These are phyloP conservation scores for Mimosa bimucronata DNA, from an alignment of 306 rosid species.

Conservation along the genomic window DNA sequence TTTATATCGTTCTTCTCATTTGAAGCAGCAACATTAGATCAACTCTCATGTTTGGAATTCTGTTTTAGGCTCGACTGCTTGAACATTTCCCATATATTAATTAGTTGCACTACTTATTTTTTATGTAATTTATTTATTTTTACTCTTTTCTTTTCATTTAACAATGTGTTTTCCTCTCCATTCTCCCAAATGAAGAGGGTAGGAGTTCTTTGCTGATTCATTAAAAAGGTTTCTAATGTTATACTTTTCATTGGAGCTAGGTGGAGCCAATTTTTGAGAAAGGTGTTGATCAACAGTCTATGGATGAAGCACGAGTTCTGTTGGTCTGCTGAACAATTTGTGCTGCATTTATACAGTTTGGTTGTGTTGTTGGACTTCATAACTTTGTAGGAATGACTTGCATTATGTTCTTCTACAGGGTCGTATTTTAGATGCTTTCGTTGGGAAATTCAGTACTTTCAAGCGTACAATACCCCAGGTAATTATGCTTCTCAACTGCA, in stretches of 20 bases:
- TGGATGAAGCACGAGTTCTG: conserved; percentile 94
- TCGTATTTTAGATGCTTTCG: conserved; percentile 95
- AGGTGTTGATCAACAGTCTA: conserved; percentile 92
- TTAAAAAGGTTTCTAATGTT: conserved; percentile 31
- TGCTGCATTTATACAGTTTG: conserved; percentile 35
- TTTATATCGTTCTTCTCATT: no score
- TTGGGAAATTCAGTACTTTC: conserved; percentile 96
- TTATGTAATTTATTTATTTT: conserved; percentile 9
- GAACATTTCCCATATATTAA: no score
- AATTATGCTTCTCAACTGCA: conserved; percentile 16
- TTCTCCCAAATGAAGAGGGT: conserved; percentile 15
- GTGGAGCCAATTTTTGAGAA: conserved; percentile 99
- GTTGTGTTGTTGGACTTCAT: conserved; percentile 16
- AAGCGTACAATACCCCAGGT: conserved; percentile 98
- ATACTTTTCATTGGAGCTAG: conserved; percentile 53
- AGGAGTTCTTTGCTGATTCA: conserved; percentile 31
- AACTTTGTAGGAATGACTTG: conserved; percentile 36
- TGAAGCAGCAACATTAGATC: no score
- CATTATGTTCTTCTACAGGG: conserved; percentile 60
- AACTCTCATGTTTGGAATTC: no score
- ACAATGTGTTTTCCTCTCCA: conserved; percentile 5
- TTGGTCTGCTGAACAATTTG: conserved; percentile 64
- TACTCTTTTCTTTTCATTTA: conserved; percentile 1
- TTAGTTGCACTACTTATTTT: conserved; percentile 9
- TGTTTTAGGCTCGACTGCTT: no score